Evolutionary conservation across 768 basidiomycete genomes (phyloP), one percentile per base, ranked within the genome.

Genomic region (Suillus discolor): DNA sequence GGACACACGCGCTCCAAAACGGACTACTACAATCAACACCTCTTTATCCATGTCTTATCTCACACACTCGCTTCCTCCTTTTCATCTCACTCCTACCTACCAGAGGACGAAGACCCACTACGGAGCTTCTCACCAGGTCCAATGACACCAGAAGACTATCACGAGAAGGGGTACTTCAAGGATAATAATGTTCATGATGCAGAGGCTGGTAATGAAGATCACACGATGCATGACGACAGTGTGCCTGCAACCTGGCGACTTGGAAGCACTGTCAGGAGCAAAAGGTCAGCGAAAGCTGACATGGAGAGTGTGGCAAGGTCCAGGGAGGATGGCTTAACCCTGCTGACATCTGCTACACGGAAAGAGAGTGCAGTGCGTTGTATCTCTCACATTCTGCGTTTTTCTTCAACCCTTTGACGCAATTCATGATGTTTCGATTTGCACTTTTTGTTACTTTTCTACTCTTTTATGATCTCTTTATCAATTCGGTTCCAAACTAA

Each of bases 1-100:
- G 78, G 80, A 23, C 82, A 84, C 44, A 82, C 79, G 36, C 84
- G 89, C 57, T 90, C 89, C 8, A 89, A 91, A 75, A 84, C 83
- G 13, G 90, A 92, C 71, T 92, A 91, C 72, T 93, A 89, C 76
- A 67, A 75, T 18, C 82, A 84, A 65, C 91, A 92, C 70, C 83
- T 93, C 25, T 93, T 92, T 78, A 77, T 92, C 42, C 85, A 87
- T 23, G 77, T 91, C 41, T 81, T 93, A 28, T 85, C 85, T 67
- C 91, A 93, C 71, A 81, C 87, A 55, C 79, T 91, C 34, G 74
- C 71, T 23, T 57, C 63, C 31, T 28, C 28, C 28, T 57, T 38
- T 13, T 38, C 44, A 5, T 61, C 55, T 44, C 62, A 69, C n/a
- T 68, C 74, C 9, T 61, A 60, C 54, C 57, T 64, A 41, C 59